A percentile compares a stretch with the other conserved stretches of the same genome.
Evolutionary conservation across 768 basidiomycete species (phyloP).

Genomic region (Postia placenta): DNA sequence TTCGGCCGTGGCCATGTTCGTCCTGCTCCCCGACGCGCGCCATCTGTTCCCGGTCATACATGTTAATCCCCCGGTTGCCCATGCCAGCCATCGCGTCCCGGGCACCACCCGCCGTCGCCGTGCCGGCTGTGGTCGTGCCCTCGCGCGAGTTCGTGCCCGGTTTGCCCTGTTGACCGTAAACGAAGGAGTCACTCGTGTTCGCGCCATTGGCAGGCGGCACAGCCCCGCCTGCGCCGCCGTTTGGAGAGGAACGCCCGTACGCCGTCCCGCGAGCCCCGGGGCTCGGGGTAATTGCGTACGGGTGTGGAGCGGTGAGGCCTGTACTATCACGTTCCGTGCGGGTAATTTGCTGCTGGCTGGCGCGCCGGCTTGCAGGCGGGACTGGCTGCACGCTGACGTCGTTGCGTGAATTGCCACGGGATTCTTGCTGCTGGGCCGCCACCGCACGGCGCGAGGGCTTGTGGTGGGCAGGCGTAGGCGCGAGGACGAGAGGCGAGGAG

Average conservation of each 20-base stretch:
- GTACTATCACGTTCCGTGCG: constrained; percentile 26
- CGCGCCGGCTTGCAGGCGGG: constrained; percentile 59
- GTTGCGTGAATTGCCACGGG: constrained; percentile 45
- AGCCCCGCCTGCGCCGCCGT: no score
- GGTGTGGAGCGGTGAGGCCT: constrained; percentile 54
- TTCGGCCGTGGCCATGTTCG: constrained; percentile 52
- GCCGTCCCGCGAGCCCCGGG: constrained; percentile 47
- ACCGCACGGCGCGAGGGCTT: constrained; percentile 49
- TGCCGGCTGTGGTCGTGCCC: constrained; percentile 39
- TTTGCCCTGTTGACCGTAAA: constrained; percentile 53
- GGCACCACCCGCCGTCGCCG: constrained; percentile 11
- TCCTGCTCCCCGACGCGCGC: constrained; percentile 52
- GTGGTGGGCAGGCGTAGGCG: constrained; percentile 61
- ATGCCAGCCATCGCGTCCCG: constrained; percentile 32
- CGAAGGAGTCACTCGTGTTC: constrained; percentile 50
- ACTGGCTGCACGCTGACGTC: constrained; percentile 58
- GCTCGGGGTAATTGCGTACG: constrained; percentile 63
- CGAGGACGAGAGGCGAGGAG: constrained; percentile 53
- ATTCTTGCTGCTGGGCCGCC: constrained; percentile 38
- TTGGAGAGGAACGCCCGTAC: constrained; percentile 48
- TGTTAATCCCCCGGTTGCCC: constrained; percentile 46
- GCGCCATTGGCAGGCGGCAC: constrained; percentile 38
- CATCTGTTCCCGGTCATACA: constrained; percentile 65
- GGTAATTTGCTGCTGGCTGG: constrained; percentile 50
- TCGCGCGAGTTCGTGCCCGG: constrained; percentile 44